phyloP scores from a whole-genome alignment of 495 filamentous ascomycete species.

The Polyplosphaeria fusca region DNA sequence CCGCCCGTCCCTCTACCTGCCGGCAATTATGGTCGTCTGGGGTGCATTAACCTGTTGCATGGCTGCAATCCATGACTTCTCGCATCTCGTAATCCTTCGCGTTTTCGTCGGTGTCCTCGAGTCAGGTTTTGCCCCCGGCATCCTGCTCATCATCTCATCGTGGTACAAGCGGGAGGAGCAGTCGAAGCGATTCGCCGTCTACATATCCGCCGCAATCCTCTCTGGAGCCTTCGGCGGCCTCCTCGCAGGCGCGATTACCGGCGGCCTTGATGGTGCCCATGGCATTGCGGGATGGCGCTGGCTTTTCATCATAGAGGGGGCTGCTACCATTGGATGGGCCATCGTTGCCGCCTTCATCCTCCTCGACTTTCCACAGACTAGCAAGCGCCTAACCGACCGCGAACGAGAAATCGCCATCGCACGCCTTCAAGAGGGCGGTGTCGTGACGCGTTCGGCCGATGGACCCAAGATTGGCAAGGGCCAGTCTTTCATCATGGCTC shows the following conservation, averaged over 20 bases:
- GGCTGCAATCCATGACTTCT: conserved; percentile 42
- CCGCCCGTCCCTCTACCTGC: conserved; percentile 43
- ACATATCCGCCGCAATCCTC: conserved; percentile 81
- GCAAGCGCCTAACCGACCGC: conserved; percentile 67
- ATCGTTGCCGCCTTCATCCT: conserved; percentile 76
- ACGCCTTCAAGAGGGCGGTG: conserved; percentile 69
- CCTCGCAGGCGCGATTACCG: conserved; percentile 70
- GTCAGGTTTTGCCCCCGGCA: conserved; percentile 77
- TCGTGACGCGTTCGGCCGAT: conserved; percentile 73
- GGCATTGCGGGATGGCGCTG: conserved; percentile 72
- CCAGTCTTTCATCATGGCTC: conserved; percentile 55
- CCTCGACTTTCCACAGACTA: conserved; percentile 81
- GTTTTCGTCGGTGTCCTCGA: conserved; percentile 19
- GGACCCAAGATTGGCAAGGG: conserved; percentile 71
- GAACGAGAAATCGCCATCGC: conserved; percentile 74
- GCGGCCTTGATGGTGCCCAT: conserved; percentile 66
- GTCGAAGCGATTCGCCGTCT: conserved; percentile 75
- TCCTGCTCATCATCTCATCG: conserved; percentile 82
- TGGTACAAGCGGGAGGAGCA: conserved; percentile 83
- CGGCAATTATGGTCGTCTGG: conserved; percentile 57
- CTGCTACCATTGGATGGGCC: conserved; percentile 70
- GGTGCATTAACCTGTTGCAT: conserved; percentile 78
- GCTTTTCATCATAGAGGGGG: conserved; percentile 77
- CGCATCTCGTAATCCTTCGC: conserved; percentile 16
- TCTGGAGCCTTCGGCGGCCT: conserved; percentile 83